These are phyloP conservation scores for Ophiostoma sp. DNA, from an alignment of 2,329 filamentous ascomycete species.

Conservation along the genomic window DNA sequence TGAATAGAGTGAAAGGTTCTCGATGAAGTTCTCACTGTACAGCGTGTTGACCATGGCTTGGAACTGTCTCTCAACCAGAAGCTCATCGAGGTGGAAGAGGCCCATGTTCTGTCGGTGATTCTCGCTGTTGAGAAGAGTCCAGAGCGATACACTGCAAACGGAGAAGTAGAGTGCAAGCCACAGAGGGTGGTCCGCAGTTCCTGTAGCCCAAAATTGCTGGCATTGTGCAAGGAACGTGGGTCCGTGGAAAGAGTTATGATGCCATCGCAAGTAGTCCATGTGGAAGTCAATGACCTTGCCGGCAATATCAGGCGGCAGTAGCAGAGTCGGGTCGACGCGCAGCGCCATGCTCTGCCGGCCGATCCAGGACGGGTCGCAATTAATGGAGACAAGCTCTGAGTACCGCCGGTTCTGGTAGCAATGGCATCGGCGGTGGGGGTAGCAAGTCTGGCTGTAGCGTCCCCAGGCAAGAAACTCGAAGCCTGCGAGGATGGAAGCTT, in stretches of 20 bases:
- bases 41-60: conserved; percentile 34
- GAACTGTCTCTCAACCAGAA: conserved; percentile 28
- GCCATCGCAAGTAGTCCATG: conserved; percentile 29
- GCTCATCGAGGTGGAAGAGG: conserved; percentile 19
- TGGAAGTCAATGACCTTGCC: conserved; percentile 29
- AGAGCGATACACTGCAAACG: conserved; percentile 28
- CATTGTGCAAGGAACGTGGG: conserved; percentile 30
- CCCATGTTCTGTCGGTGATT: conserved; percentile 3
- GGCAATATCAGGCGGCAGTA: conserved; percentile 20
- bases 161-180: conserved; percentile 31
- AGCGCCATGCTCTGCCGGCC: conserved; percentile 17
- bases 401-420: conserved; percentile 29
- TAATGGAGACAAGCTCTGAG: conserved; percentile 29
- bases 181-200: conserved; percentile 28
- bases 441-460: conserved; percentile 34
- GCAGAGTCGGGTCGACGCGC: conserved; percentile 10
- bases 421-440: conserved; percentile 33
- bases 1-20: conserved; percentile 32
- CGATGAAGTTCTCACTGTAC: conserved; percentile 33
- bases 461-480: conserved; percentile 37
- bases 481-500: conserved; percentile 31
- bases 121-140: conserved; percentile 28
- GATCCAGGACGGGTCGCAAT: conserved; percentile 27
- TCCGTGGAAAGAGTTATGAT: conserved; percentile 30
- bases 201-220: conserved; percentile 29